A percentile compares a stretch with the other conserved stretches of the same genome.
Evolutionary conservation across 2,329 filamentous ascomycete genomes (phyloP).

Genomic region (Claviceps monticola): DNA sequence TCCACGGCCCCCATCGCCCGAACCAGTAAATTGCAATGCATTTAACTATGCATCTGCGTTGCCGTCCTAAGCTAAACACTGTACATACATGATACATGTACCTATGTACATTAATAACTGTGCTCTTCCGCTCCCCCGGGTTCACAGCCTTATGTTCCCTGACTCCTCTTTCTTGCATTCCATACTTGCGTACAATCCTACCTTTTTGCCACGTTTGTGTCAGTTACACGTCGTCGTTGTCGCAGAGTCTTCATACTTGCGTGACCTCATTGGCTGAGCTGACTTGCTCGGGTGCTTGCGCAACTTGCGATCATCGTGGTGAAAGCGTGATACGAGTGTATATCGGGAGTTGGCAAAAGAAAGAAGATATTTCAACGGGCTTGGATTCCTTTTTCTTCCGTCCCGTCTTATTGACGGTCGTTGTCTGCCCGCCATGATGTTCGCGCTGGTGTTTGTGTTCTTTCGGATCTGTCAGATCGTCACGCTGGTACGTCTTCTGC

Average conservation of each 20-base stretch:
- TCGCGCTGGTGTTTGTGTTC: slow-evolving; percentile 48
- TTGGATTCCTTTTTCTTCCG: neutral
- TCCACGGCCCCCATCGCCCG: too few relatives aligned
- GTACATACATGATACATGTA: neutral
- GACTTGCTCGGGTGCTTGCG: too few relatives aligned
- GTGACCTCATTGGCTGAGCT: too few relatives aligned
- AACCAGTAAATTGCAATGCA: too few relatives aligned
- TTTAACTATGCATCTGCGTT: too few relatives aligned
- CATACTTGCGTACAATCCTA: neutral
- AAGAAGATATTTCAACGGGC: neutral
- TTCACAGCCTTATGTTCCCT: too few relatives aligned
- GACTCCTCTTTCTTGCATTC: slow-evolving; percentile 1
- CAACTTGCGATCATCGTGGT: neutral
- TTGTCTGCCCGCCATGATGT: slow-evolving; percentile 36
- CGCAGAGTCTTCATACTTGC: too few relatives aligned
- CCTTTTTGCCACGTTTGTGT: slow-evolving; percentile 3
- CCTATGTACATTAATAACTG: neutral
- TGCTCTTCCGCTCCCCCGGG: neutral
- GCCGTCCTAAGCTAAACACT: too few relatives aligned
- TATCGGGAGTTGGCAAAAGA: neutral
- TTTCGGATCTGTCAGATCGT: slow-evolving; percentile 49
- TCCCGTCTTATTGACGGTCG: neutral
- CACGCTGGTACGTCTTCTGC: slow-evolving; percentile 37
- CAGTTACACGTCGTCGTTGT: neutral
- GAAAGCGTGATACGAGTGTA: neutral